phyloP scores from a whole-genome alignment of 352 stramenopile species.

The Phytophthora sp. region DNA sequence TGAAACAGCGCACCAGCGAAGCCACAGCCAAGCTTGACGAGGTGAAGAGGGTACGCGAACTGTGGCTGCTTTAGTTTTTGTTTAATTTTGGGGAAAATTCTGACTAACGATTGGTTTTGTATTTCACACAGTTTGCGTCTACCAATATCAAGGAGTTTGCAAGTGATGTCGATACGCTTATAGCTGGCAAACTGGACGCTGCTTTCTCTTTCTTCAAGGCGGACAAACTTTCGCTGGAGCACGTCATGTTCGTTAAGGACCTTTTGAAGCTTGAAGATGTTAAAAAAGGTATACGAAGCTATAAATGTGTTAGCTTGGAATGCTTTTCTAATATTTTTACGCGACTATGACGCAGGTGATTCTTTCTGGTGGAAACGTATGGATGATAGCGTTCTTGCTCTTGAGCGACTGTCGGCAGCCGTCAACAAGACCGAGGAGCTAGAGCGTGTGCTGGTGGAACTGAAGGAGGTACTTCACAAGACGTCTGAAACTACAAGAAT shows the following conservation, averaged over 20 bases:
- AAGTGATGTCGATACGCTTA: constrained; percentile 51
- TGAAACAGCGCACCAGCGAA: constrained; percentile 49
- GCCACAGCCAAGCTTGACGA: constrained; percentile 58
- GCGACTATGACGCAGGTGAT: constrained; percentile 24
- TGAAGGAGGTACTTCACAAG: constrained; percentile 55
- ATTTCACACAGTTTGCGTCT: constrained; percentile 40
- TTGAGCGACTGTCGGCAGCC: constrained; percentile 52
- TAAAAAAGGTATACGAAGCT: constrained; percentile 39
- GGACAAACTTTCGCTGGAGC: constrained; percentile 58
- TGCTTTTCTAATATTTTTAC: constrained; percentile 1
- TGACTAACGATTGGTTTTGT: background rate
- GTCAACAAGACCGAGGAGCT: constrained; percentile 70
- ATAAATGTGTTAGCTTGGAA: background rate
- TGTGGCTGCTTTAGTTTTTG: too few relatives aligned
- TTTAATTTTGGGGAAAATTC: background rate
- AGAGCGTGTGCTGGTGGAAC: constrained; percentile 55
- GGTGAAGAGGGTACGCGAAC: constrained; percentile 48
- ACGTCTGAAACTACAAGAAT: constrained; percentile 21
- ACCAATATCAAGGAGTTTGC: constrained; percentile 61
- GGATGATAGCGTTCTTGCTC: constrained; percentile 50
- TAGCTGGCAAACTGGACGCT: constrained; percentile 63
- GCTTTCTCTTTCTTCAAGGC: constrained; percentile 61
- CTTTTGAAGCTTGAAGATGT: constrained; percentile 57
- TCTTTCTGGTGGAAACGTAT: constrained; percentile 67
- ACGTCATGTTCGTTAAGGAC: constrained; percentile 64